A percentile compares a stretch with the other conserved stretches of the same genome.
These are phyloP conservation scores for Yamadazyma blattariae DNA, from an alignment of 1,139 yeast genomes.

Conservation along the genomic window DNA sequence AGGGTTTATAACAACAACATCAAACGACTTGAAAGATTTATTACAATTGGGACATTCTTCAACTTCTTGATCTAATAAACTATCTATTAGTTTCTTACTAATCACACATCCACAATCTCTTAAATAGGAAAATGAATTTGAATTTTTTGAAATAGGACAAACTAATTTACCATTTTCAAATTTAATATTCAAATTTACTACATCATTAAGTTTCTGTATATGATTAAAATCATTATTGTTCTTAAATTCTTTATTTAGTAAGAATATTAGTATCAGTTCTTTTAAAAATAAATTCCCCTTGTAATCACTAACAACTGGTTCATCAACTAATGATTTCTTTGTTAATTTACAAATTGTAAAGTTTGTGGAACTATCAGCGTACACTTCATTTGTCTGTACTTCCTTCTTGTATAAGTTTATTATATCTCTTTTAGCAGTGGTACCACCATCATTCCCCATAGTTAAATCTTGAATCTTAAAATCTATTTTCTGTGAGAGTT, in stretches of 20 bases:
- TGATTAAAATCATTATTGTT: slow-evolving; percentile 27
- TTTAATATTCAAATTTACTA: slow-evolving; percentile 24
- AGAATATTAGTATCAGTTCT: slow-evolving; percentile 59
- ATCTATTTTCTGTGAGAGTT: not conserved
- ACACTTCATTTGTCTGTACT: slow-evolving; percentile 23
- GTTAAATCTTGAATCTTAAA: not conserved
- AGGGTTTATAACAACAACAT: slow-evolving; percentile 31
- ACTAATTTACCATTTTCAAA: slow-evolving; percentile 35
- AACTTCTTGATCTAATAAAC: slow-evolving; percentile 11
- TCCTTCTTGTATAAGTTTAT: slow-evolving; percentile 23
- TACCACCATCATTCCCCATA: slow-evolving; percentile 54
- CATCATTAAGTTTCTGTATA: slow-evolving; percentile 34
- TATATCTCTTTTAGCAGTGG: slow-evolving; percentile 47
- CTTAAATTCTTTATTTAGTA: slow-evolving; percentile 33
- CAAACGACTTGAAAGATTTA: slow-evolving; percentile 20
- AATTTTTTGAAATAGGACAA: slow-evolving; percentile 46
- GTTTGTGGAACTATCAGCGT: slow-evolving; percentile 19
- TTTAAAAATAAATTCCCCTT: slow-evolving; percentile 69
- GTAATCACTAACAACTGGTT: slow-evolving; percentile 68
- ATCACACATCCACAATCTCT: slow-evolving; percentile 44
- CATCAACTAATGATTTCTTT: slow-evolving; percentile 21
- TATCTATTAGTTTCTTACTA: slow-evolving; percentile 21
- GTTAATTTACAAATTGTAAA: slow-evolving; percentile 26
- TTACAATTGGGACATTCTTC: slow-evolving; percentile 36
- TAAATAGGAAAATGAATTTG: slow-evolving; percentile 26